Conservation (phyloP, 371 early-diverging fungal genomes). For the Gilbertella persicaria region DNA sequence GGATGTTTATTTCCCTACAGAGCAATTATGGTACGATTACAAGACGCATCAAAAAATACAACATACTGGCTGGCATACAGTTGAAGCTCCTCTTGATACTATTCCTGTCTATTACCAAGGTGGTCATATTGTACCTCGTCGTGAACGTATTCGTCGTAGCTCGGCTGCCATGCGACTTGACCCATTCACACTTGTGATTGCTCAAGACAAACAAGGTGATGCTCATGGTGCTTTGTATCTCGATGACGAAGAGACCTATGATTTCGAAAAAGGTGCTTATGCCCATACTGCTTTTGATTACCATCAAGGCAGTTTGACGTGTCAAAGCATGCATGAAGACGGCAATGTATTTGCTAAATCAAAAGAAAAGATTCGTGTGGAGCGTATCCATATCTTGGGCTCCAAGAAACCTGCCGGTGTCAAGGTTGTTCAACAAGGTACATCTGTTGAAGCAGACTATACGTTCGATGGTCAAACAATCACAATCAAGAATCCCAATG, state of each 20-base stretch:
- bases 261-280: conserved; percentile 65
- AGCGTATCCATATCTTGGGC: conserved; percentile 49
- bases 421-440: conserved; percentile 19
- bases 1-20: conserved; percentile 70
- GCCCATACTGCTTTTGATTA: conserved; percentile 54
- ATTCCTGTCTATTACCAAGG: conserved; percentile 87
- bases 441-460: conserved; percentile 10
- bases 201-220: conserved; percentile 65
- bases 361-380: conserved; percentile 38
- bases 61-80: conserved; percentile 49
- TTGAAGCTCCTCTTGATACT: conserved; percentile 70
- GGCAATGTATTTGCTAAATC: conserved; percentile 26
- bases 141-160: conserved; percentile 87
- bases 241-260: conserved; percentile 91
- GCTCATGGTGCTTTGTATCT: conserved; percentile 81
- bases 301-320: conserved; percentile 26
- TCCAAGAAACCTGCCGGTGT: conserved; percentile 15
- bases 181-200: conserved; percentile 90
- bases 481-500: conserved; percentile 71
- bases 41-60: conserved; percentile 47
- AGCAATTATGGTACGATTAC: conserved; percentile 80
- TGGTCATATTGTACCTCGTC: conserved; percentile 84
- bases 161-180: conserved; percentile 81
- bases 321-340: conserved; percentile 28
- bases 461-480: conserved; percentile 30